Base-by-base conservation (phyloP, 2,329 filamentous ascomycete species). In the Clonostachys byssicola region DNA sequence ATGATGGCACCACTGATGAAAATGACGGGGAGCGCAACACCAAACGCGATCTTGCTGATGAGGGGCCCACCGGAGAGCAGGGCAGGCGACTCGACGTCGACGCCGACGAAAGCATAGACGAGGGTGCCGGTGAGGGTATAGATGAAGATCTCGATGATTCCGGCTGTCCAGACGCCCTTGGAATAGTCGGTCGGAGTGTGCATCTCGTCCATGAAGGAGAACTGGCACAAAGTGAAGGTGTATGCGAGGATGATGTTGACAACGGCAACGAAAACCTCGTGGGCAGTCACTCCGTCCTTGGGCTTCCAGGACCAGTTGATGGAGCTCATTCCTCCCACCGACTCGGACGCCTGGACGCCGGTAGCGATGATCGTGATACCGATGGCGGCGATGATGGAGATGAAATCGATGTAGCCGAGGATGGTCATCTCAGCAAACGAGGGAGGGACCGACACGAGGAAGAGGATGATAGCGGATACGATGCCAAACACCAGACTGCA, bases 1-100 rank as follows among this genome's bases (percentile, higher is more conserved):
- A 88, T 85, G 62, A 89, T 85, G 17, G 86, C 84, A 44, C 86
- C 87, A 0, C 86, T 85, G 51, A 90, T 83, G 56, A 89, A 76
- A 59, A 90, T 89, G 47, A 86, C 88, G 13, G 86, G 86, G 5
- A 86, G 70, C 1, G 84, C 86, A 51, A 89, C 64, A 33, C 84
- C 85, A 57, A 86, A 90, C 3, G 85, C 84, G 8, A 89, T 65
- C 59, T 87, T 87, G 44, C 79, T 77, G 23, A 88, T 64, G 0
- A 75, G 54, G 3, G 67, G 64, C 2, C 79, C 76, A 12, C 85
- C 81, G 0, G 83, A 86, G 6, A 86, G 78, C 9, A 91, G 74
- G 0, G 87, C 85, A 2, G 87, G 88, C 1, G 81, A 83, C 49
- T 74, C 62, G 20, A 91, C 85, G 0, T 73, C 67, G 2, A 69